phyloP scores from a whole-genome alignment of 2,329 filamentous ascomycete genomes.

The Phialophora verrucosa region DNA sequence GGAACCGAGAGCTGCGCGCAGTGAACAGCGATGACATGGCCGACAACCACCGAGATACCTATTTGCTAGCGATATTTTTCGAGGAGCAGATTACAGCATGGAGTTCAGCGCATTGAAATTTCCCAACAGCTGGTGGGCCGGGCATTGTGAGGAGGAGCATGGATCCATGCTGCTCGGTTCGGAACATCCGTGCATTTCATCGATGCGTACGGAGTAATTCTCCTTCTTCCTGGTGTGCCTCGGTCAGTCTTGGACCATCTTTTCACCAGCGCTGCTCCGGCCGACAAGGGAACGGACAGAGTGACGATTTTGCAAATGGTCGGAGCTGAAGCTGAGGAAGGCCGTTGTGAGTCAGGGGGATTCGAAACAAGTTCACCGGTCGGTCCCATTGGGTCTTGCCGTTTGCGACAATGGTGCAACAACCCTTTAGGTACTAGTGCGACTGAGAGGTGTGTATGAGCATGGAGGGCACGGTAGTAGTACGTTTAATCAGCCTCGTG shows the following conservation, averaged over 20 bases:
- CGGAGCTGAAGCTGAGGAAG: not conserved
- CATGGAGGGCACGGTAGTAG: not conserved
- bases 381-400: not conserved
- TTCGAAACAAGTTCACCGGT: slow-evolving; percentile 6
- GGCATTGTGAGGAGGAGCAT: slow-evolving; percentile 2
- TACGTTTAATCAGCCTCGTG: slow-evolving; percentile 4
- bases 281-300: not conserved
- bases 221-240: not conserved
- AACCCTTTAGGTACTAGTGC: not conserved
- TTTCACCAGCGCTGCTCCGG: not conserved
- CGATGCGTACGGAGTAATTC: not conserved
- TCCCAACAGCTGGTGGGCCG: slow-evolving; percentile 5
- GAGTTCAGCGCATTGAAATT: slow-evolving; percentile 24
- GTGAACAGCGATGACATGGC: slow-evolving; percentile 12
- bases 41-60: slow-evolving; percentile 26
- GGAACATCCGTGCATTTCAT: not conserved
- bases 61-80: slow-evolving; percentile 27
- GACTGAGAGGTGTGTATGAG: not conserved
- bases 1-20: not conserved
- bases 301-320: not conserved
- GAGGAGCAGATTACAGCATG: slow-evolving; percentile 18
- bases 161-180: not conserved
- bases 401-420: slow-evolving; percentile 13
- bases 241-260: not conserved
- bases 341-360: slow-evolving; percentile 3